A percentile compares a stretch with the other conserved stretches of the same genome.
phyloP scores from a whole-genome alignment of 2,329 filamentous ascomycete genomes.

The Phialocephala sp. region DNA sequence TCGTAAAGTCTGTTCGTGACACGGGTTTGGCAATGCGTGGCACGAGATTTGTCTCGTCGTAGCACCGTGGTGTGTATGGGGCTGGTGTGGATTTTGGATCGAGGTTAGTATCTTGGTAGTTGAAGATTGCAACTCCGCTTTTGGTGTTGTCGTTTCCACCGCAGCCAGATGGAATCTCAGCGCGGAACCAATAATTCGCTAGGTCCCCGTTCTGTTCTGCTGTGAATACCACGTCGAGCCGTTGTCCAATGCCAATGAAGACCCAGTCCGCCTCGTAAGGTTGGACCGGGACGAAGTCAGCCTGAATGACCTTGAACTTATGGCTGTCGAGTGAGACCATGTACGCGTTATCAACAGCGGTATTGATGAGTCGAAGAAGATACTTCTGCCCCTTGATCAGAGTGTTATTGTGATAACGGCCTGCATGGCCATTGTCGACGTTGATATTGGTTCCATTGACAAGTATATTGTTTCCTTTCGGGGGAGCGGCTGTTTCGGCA shows the following conservation, averaged over 20 bases:
- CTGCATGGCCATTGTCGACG: slow-evolving; percentile 15
- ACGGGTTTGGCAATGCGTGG: slow-evolving; percentile 22
- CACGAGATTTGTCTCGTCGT: slow-evolving; percentile 20
- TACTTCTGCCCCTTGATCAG: slow-evolving; percentile 47
- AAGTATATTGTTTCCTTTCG: slow-evolving; percentile 37
- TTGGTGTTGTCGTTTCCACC: slow-evolving; percentile 25
- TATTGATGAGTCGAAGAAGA: slow-evolving; percentile 54
- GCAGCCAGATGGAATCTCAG: slow-evolving; percentile 22
- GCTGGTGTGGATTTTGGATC: slow-evolving; percentile 13
- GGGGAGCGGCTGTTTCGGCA: slow-evolving; percentile 12
- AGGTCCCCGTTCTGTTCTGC: slow-evolving; percentile 50
- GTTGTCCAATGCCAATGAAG: slow-evolving; percentile 63
- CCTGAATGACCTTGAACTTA: slow-evolving; percentile 63
- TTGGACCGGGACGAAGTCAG: slow-evolving; percentile 63
- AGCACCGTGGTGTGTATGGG: slow-evolving; percentile 1
- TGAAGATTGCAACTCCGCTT: slow-evolving; percentile 28
- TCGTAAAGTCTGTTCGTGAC: slow-evolving; percentile 9
- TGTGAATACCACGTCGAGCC: slow-evolving; percentile 50
- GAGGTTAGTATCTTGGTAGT: slow-evolving; percentile 22
- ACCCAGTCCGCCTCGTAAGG: slow-evolving; percentile 66
- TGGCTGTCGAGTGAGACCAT: slow-evolving; percentile 59
- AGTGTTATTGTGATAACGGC: slow-evolving; percentile 41
- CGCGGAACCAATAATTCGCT: slow-evolving; percentile 55
- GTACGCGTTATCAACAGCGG: slow-evolving; percentile 49
- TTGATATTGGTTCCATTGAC: slow-evolving; percentile 31